Evolutionary conservation across 495 filamentous ascomycete genomes (phyloP), one percentile per base, ranked within the genome.

Genomic region (Sphaerosporella brunnea): DNA sequence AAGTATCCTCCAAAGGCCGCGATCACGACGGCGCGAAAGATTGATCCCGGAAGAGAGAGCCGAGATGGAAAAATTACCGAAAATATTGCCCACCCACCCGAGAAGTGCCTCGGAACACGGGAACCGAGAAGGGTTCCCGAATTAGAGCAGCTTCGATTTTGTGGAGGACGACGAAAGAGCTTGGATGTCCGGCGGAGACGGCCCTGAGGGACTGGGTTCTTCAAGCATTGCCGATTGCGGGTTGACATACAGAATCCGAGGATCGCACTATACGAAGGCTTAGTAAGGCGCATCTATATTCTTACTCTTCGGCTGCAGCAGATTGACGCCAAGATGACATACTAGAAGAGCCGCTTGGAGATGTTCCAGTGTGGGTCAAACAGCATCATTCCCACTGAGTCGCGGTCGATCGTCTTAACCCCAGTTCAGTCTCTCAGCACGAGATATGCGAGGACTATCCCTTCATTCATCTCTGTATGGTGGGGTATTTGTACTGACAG

Each of bases 81-180:
- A 20, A 35, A 37, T 26, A 43, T 43, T 13, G 24, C 13, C 11
- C 11, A 23, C 13, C 7, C 19, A 19, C n/a, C n/a, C n/a, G n/a
- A n/a, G n/a, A 26, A 37, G 10, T 28, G 23, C 18, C 44, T 39
- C 28, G 54, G 54, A 53, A 45, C 43, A 39, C 24, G 49, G 13
- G 50, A 58, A 36, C 53, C 48, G n/a, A n/a, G 28, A 57, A 52
- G 46, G 49, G 53, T 42, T 58, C 55, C 39, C 56, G 56, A 25
- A 58, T 58, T 23, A 45, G 56, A 36, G 46, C 54, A n/a, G n/a
- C n/a, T n/a, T 9, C 49, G 55, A 4, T 54, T 59, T 23, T 59
- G 58, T 37, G 54, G 52, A 26, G 47, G 56, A 4, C 56, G 54
- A 38, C 50, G 56, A 51, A 47, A 46, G 30, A 59, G 55, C 20